phyloP scores from a whole-genome alignment of 164 flowering plant species.

The Aristolochia contorta region DNA sequence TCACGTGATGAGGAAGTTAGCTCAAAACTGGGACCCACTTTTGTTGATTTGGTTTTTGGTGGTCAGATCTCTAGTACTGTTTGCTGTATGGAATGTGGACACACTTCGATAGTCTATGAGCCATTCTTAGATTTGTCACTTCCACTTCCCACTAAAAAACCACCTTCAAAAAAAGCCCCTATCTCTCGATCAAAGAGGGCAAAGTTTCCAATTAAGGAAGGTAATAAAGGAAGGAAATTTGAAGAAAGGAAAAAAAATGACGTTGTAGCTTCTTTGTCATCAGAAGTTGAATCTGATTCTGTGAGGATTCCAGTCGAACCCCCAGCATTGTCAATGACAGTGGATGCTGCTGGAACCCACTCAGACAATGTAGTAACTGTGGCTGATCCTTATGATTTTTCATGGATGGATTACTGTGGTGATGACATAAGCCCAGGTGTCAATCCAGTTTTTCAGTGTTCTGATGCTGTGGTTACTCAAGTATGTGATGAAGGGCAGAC shows the following conservation, averaged over 20 bases:
- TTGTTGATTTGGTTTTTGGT: slow-evolving; percentile 73
- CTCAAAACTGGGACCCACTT: slow-evolving; percentile 22
- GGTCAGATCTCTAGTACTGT: slow-evolving; percentile 86
- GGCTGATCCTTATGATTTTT: neutral
- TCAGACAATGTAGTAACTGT: slow-evolving; percentile 3
- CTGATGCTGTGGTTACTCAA: slow-evolving; percentile 8
- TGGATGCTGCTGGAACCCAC: slow-evolving; percentile 4
- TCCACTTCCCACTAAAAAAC: slow-evolving; percentile 74
- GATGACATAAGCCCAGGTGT: slow-evolving; percentile 9
- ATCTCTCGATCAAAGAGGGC: slow-evolving; percentile 42
- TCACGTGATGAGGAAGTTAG: slow-evolving; percentile 21
- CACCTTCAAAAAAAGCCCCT: slow-evolving; percentile 34
- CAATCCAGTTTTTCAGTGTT: slow-evolving; percentile 15
- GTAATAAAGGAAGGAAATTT: slow-evolving; percentile 37
- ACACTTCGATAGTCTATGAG: slow-evolving; percentile 76
- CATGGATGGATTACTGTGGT: slow-evolving; percentile 13
- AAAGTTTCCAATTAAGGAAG: slow-evolving; percentile 37
- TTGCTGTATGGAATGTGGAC: slow-evolving; percentile 72
- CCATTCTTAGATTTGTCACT: slow-evolving; percentile 89
- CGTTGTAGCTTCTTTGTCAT: slow-evolving; percentile 14
- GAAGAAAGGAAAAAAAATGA: slow-evolving; percentile 30
- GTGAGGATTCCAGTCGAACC: slow-evolving; percentile 14
- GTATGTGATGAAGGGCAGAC: slow-evolving; percentile 14
- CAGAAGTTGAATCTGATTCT: slow-evolving; percentile 16
- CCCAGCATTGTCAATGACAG: slow-evolving; percentile 12